Conservation (phyloP, 192 early-diverging fungal genomes). For the Rhizoclosmatium globosum region DNA sequence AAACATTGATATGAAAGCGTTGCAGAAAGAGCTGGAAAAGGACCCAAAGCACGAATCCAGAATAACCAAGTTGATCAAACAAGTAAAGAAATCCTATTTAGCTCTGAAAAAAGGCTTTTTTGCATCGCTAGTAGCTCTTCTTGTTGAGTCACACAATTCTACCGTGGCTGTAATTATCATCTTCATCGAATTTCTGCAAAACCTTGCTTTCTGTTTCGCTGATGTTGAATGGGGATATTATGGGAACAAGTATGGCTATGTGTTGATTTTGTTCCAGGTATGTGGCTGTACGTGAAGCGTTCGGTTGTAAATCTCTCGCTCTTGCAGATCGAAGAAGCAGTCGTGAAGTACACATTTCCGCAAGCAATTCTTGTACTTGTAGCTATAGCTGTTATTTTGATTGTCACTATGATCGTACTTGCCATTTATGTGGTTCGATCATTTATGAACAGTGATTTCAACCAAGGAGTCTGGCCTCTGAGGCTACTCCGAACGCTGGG, state of each 20-base stretch:
- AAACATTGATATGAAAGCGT: constrained; percentile 10
- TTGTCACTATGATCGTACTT: constrained; percentile 30
- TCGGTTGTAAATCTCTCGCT: constrained; percentile 18
- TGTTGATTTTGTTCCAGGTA: constrained; percentile 33
- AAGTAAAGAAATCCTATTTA: background rate
- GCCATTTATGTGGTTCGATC: constrained; percentile 38
- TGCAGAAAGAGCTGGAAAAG: constrained; percentile 26
- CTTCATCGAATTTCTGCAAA: constrained; percentile 41
- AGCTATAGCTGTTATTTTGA: constrained; percentile 29
- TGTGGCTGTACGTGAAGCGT: background rate
- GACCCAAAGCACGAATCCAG: constrained; percentile 28
- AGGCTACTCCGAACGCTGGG: constrained; percentile 35
- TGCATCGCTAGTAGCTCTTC: constrained; percentile 35
- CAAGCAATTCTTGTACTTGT: constrained; percentile 34
- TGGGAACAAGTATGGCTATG: constrained; percentile 21
- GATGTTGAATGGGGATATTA: constrained; percentile 37
- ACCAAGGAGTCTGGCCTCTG: constrained; percentile 39
- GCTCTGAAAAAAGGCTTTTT: constrained; percentile 42
- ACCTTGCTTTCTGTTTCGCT: constrained; percentile 41
- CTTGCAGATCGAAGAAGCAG: constrained; percentile 38
- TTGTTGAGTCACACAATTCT: constrained; percentile 39
- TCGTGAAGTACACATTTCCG: constrained; percentile 34
- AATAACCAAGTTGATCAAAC: constrained; percentile 2
- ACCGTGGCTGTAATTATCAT: constrained; percentile 17
- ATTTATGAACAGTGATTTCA: constrained; percentile 40